phyloP scores from a whole-genome alignment of 1,284 basidiomycete species.

The Cutaneotrichosporon cyanovorans region DNA sequence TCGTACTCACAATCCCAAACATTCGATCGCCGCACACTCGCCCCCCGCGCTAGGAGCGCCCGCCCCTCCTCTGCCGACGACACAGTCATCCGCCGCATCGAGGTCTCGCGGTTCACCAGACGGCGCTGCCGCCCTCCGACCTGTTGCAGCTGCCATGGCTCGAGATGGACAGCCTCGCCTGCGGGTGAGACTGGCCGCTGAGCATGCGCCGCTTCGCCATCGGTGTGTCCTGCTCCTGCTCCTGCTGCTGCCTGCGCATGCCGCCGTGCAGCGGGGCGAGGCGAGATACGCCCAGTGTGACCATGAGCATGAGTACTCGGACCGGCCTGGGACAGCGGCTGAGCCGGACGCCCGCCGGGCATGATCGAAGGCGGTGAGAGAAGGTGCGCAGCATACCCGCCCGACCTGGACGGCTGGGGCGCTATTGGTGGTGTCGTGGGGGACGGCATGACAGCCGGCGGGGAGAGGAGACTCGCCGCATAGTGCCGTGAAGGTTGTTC shows the following conservation, averaged over 20 bases:
- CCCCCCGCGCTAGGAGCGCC: slow-evolving; percentile 34
- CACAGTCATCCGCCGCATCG: slow-evolving; percentile 23
- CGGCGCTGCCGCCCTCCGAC: not conserved
- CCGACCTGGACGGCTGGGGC: not conserved
- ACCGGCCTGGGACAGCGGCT: not conserved
- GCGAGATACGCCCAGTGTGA: too few relatives aligned
- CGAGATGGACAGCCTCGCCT: not conserved
- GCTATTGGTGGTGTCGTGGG: not conserved
- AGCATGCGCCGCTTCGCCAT: too few relatives aligned
- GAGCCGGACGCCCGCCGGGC: slow-evolving; percentile 23
- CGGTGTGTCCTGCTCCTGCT: too few relatives aligned
- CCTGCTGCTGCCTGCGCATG: too few relatives aligned
- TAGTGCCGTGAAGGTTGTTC: slow-evolving; percentile 12
- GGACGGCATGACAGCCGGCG: slow-evolving; percentile 33
- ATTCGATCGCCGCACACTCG: slow-evolving; percentile 40
- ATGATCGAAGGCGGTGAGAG: slow-evolving; percentile 35
- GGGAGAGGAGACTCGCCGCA: slow-evolving; percentile 30
- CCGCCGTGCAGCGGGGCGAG: too few relatives aligned
- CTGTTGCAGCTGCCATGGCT: too few relatives aligned
- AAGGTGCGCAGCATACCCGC: slow-evolving; percentile 28
- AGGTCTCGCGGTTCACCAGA: slow-evolving; percentile 1
- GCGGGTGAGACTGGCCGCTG: not conserved
- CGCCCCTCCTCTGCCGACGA: slow-evolving; percentile 34
- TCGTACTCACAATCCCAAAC: slow-evolving; percentile 39
- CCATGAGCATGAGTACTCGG: too few relatives aligned